Evolutionary conservation across 495 filamentous ascomycete species (phyloP), one percentile per base, ranked within the genome.

Genomic region (Polyplosphaeria fusca): DNA sequence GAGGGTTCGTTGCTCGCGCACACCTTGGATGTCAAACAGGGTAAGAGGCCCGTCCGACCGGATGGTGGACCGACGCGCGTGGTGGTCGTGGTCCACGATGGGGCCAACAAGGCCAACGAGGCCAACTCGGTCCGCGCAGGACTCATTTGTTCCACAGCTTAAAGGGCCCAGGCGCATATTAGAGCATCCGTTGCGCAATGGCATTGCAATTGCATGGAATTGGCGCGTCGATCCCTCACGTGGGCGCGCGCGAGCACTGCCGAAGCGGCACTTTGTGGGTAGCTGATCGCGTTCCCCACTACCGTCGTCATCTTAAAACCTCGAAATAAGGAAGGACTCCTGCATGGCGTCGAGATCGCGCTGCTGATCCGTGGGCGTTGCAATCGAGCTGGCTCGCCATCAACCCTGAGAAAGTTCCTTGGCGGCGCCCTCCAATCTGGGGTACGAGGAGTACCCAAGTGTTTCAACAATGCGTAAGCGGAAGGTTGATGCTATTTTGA

Each of bases 331-430:
- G 19, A 5, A 61, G 58, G 58, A 61, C 37, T 55, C 45, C 50
- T 55, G 58, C 58, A 61, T 52, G 56, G 56, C 56, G 42, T 52
- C 56, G 25, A 53, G 56, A 60, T 60, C 56, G 47, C 47, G 38
- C 13, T 53, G 55, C 20, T 38, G 39, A 59, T 60, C 57, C 25
- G 24, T 42, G 27, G 27, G 46, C 42, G 25, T 32, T 20, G 23
- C 3, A 18, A 28, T 30, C 24, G 24, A 47, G 43, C 14, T 26
- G 37, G 27, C 5, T 19, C 55, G 19, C 27, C 45, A 50, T 30
- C 40, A 26, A 47, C 48, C 55, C 46, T 43, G 48, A 13, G 9
- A 24, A 5, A 12, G 23, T 37, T 30, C 42, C 51, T 55, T 46
- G 52, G 41, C 52, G 40, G 27, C 7, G 52, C 42, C 59, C 59